Base-by-base conservation (phyloP, 768 basidiomycete genomes). In the Serendipita vermifera region DNA sequence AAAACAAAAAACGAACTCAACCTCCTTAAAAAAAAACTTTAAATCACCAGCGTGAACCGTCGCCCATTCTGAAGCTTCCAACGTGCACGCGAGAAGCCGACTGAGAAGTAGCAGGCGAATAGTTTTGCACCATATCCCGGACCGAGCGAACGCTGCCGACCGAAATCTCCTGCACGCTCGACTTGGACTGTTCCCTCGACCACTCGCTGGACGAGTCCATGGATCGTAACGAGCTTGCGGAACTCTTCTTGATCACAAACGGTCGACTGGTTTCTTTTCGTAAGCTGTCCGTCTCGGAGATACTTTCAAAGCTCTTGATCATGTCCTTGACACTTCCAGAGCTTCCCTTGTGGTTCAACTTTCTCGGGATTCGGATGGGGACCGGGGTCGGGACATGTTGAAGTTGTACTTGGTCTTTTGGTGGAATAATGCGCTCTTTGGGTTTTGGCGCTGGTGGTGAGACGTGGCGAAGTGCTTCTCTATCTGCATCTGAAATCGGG, bases 261-360 rank as follows among this genome's bases (percentile, higher is more conserved):
- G 46, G 27, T 1, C 46, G 46, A n/a, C 15, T 11, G 46, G n/a
- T 51, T 4, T 15, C n/a, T 1, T n/a, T 51, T 7, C 22, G 31
- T 20, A n/a, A 15, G 22, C 22, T 26, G 9, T 9, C 35, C 9
- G 9, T n/a, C 22, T 51, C 46, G 20, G 46, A 51, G 22, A 51
- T n/a, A 26, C 46, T 51, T 29, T 51, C 46, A 29, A 51, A 51
- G 22, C 46, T 51, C 46, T 51, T 51, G 46, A 51, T 26, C 46
- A 51, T 51, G 27, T 51, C 46, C 27, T 51, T 51, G 22, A 51
- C 46, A 31, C 46, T 51, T 20, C 46, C 46, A 20, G 15, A 26
- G 22, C 46, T 51, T 9, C 46, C 32, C 22, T 51, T 51, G 29
- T 51, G 46, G 27, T 51, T 51, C 9, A 51, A n/a, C 32, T 20